phyloP scores from a whole-genome alignment of 2,329 filamentous ascomycete species.

The Aspergillus ruber region DNA sequence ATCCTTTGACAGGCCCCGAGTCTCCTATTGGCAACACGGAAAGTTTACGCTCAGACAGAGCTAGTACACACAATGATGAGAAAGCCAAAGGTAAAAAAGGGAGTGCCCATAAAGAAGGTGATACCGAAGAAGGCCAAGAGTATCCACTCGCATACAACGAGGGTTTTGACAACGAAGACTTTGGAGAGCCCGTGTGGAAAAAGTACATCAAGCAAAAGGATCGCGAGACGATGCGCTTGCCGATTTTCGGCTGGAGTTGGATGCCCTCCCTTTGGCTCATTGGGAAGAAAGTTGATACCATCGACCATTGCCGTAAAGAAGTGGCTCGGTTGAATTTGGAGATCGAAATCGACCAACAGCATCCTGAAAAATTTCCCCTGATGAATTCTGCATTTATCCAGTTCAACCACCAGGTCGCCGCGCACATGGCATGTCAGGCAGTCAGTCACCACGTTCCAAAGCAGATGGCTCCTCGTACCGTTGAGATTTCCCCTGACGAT shows the following conservation, averaged over 20 bases:
- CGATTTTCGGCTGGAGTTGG: conserved; percentile 58
- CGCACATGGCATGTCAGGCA: conserved; percentile 95
- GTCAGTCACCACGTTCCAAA: conserved; percentile 85
- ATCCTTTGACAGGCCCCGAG: conserved; percentile 31
- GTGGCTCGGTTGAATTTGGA: conserved; percentile 82
- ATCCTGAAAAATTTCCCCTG: conserved; percentile 76
- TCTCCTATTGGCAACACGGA: conserved; percentile 12
- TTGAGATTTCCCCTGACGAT: conserved; percentile 90
- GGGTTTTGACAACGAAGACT: conserved; percentile 56
- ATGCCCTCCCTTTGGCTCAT: conserved; percentile 71
- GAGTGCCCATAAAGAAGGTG: conserved; percentile 19
- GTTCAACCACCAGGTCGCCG: conserved; percentile 95
- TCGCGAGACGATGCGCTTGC: conserved; percentile 75
- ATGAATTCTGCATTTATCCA: conserved; percentile 98
- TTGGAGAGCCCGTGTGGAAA: conserved; percentile 67
- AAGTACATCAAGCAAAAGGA: conserved; percentile 75
- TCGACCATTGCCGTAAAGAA: conserved; percentile 83
- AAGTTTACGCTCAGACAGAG: conserved; percentile 2
- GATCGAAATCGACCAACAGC: conserved; percentile 81
- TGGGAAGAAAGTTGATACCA: conserved; percentile 88
- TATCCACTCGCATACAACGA: conserved; percentile 62
- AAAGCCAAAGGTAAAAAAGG: conserved; percentile 6
- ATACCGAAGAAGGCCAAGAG: conserved; percentile 23
- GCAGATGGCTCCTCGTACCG: conserved; percentile 83
- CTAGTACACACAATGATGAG: conserved; percentile 1